Conservation (phyloP, 169 alveolate species). For the Cryptosporidium sp. region DNA sequence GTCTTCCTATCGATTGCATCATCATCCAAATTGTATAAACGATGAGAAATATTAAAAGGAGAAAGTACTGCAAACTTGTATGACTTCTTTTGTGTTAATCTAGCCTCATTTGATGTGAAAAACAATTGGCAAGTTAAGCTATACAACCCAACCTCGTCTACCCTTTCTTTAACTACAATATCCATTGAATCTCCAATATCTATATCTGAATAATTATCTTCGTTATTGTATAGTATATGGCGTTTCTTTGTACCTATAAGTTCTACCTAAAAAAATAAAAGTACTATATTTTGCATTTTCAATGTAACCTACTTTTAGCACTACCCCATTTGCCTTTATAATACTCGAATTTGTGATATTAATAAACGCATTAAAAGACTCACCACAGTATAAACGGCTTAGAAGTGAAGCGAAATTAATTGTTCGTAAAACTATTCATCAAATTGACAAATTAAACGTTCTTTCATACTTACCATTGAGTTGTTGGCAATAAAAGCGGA, state of each 20-base stretch:
- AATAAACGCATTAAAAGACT: constrained; percentile 64
- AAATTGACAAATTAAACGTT: background rate
- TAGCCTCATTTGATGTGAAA: constrained; percentile 47
- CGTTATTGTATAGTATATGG: constrained; percentile 28
- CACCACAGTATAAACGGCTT: constrained; percentile 65
- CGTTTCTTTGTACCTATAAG: constrained; percentile 42
- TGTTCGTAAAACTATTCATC: background rate
- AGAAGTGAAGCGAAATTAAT: background rate
- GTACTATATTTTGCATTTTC: background rate
- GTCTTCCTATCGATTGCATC: background rate
- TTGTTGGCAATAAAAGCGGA: constrained; percentile 54
- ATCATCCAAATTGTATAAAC: constrained; percentile 17
- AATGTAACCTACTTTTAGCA: constrained; percentile 39
- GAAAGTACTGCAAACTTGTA: constrained; percentile 65
- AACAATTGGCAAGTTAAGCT: constrained; percentile 56
- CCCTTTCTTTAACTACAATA: constrained; percentile 46
- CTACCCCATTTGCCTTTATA: constrained; percentile 59
- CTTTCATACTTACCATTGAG: constrained; percentile 61
- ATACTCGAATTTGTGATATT: constrained; percentile 60
- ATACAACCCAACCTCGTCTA: constrained; percentile 67
- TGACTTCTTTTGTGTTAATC: constrained; percentile 58
- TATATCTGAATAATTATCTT: constrained; percentile 37
- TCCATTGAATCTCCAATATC: constrained; percentile 72
- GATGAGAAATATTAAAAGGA: constrained; percentile 65
- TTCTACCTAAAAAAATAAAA: constrained; percentile 45